A percentile compares a stretch with the other conserved stretches of the same genome.
Evolutionary conservation across 306 rosid genomes (phyloP).

Genomic region (Dicorynia guianensis): DNA sequence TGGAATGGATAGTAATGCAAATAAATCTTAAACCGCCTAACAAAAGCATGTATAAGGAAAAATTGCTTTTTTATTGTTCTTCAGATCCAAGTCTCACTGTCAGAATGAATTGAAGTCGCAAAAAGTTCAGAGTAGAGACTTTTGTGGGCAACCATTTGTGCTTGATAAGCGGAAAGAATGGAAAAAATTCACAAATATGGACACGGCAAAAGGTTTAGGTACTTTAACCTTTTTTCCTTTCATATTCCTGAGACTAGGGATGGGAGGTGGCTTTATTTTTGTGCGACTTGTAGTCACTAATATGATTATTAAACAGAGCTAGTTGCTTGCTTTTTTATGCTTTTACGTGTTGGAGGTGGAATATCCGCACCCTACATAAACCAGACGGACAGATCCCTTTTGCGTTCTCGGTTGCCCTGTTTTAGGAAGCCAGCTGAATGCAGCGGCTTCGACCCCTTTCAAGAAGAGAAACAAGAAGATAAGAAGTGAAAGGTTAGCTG

Average conservation of each 20-base stretch:
- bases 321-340: conserved; percentile 31
- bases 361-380: conserved; percentile 24
- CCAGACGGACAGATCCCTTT: conserved; percentile 22
- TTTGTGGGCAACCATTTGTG: conserved; percentile 34
- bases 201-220: conserved; percentile 10
- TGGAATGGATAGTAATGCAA: conserved; percentile 26
- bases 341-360: conserved; percentile 28
- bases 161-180: conserved; percentile 44
- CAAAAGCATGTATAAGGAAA: conserved; percentile 1
- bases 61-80: conserved; percentile 5
- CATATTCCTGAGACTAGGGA: conserved; percentile 32
- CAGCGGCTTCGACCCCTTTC: too few relatives aligned
- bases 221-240: neutral
- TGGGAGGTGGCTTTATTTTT: conserved; percentile 34
- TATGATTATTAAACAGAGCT: conserved; percentile 26
- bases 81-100: conserved; percentile 23
- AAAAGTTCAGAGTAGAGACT: neutral
- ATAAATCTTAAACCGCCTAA: conserved; percentile 16
- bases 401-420: conserved; percentile 1
- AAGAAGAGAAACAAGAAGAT: too few relatives aligned
- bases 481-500: too few relatives aligned
- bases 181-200: conserved; percentile 18
- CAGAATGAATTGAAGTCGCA: conserved; percentile 35
- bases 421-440: conserved; percentile 1
- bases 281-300: conserved; percentile 26